Base-by-base conservation (phyloP, 139 green algal species). In the Chlorella sp. region DNA sequence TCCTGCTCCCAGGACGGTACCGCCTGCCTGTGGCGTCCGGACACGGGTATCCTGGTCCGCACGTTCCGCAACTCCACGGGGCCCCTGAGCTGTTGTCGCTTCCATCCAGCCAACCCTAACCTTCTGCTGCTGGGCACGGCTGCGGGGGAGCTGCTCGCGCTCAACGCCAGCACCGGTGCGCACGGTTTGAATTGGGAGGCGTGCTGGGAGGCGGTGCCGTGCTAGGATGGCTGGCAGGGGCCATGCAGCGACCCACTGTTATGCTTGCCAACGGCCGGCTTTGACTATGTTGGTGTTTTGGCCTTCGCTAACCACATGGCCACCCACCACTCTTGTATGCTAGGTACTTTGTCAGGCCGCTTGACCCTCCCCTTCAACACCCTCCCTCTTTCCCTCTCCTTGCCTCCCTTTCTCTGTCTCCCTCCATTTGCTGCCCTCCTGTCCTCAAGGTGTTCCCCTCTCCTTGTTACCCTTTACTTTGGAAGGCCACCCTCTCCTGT, bases 31-130 rank as follows among this genome's bases (percentile, higher is more conserved):
- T 90, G 87, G 87, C 36, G 53, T 0, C 37, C 61, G 3, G 77
- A 42, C 4, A 34, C n/a, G 2, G 87, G 87, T 0, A 3, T 18
- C 1, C 78, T 90, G 12, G 5, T 84, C 42, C 78, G 87, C 39
- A 24, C 32, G 19, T 86, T 86, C 26, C 78, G 66, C 83, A 80
- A 88, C 39, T 28, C 18, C 14, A n/a, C 30, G 2, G 85, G 69
- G 42, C 42, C 85, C 3, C 42, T 89, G 16, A 1, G 0, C 69
- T 83, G 69, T 71, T 86, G 78, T 61, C 16, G 61, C 75, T 81
- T 90, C 78, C 87, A 90, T 78, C 87, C 87, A 37, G 39, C 82
- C 37, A 90, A 90, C 77, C 87, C 60, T 18, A 90, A 80, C 78
- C 78, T 90, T 7, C 61, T 90, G 36, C 40, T 90, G 28, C 66